phyloP scores from a whole-genome alignment of 2,329 filamentous ascomycete species.

The Colletotrichum limetticola region DNA sequence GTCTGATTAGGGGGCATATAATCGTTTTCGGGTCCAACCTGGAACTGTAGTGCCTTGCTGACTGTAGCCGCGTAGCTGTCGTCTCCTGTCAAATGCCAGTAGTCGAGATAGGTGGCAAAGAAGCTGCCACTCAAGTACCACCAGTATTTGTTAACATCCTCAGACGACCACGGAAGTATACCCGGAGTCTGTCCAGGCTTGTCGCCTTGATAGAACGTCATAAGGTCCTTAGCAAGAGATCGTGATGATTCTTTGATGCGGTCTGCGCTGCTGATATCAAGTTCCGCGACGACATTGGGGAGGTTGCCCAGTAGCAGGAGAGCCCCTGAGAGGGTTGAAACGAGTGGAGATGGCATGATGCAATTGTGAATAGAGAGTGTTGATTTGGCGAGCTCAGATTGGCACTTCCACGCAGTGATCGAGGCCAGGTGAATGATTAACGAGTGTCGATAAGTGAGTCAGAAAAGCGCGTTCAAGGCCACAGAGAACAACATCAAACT shows the following conservation, averaged over 20 bases:
- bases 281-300: background rate
- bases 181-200: constrained; percentile 43
- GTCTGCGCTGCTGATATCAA: constrained; percentile 25
- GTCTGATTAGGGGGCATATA: constrained; percentile 61
- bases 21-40: constrained; percentile 57
- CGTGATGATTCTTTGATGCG: constrained; percentile 37
- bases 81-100: constrained; percentile 56
- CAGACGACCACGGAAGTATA: constrained; percentile 42
- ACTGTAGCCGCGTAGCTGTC: constrained; percentile 60
- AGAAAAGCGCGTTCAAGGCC: background rate
- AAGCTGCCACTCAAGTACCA: constrained; percentile 47
- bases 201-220: constrained; percentile 45
- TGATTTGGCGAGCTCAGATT: background rate
- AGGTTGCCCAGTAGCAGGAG: background rate
- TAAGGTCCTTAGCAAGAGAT: constrained; percentile 42
- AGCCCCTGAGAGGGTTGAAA: background rate
- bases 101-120: constrained; percentile 50
- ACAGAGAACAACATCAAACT: background rate
- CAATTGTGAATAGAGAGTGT: background rate
- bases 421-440: too few relatives aligned
- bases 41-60: constrained; percentile 56
- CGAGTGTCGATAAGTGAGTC: background rate
- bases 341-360: background rate
- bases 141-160: constrained; percentile 46
- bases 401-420: background rate